Conservation (phyloP, 1,284 basidiomycete species). For the Bjerkandera adusta region DNA sequence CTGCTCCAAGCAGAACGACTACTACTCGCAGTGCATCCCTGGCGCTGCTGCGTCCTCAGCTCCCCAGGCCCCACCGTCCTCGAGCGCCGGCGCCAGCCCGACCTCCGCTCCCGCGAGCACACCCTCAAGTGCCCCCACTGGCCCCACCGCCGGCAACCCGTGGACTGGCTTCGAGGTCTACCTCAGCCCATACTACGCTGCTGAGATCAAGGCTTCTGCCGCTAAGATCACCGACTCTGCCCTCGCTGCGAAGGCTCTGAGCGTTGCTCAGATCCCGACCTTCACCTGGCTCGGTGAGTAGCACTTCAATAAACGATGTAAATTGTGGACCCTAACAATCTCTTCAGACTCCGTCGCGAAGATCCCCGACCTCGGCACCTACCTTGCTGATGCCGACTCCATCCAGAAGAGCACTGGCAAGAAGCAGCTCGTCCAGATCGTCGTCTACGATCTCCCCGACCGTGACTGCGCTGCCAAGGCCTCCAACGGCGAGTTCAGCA, state of each 20-base stretch:
- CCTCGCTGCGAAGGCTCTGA: slow-evolving; percentile 45
- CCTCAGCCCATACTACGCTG: slow-evolving; percentile 51
- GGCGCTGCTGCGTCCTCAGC: slow-evolving; percentile 4
- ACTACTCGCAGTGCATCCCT: slow-evolving; percentile 56
- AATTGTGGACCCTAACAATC: neutral
- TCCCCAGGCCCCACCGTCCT: slow-evolving; percentile 18
- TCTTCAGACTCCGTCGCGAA: slow-evolving; percentile 43
- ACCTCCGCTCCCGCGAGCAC: slow-evolving; percentile 19
- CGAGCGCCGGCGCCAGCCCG: slow-evolving; percentile 14
- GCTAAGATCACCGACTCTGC: slow-evolving; percentile 46
- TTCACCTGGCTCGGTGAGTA: slow-evolving; percentile 53
- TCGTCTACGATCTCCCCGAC: slow-evolving; percentile 60
- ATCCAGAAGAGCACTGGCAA: slow-evolving; percentile 41
- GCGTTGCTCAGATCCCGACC: slow-evolving; percentile 53
- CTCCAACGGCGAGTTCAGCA: slow-evolving; percentile 63
- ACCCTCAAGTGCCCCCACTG: slow-evolving; percentile 22
- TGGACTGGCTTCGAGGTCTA: slow-evolving; percentile 48
- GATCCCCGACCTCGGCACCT: slow-evolving; percentile 47
- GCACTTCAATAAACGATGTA: neutral
- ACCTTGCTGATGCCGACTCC: slow-evolving; percentile 50
- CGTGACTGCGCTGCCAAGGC: slow-evolving; percentile 64
- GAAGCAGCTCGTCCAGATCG: slow-evolving; percentile 58
- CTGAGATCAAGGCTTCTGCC: slow-evolving; percentile 50
- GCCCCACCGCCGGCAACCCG: slow-evolving; percentile 49
- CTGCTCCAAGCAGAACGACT: slow-evolving; percentile 45